Percentiles rank a stretch among this genome's conserved stretches.
Evolutionary conservation across 1,139 yeast species (phyloP).

Genomic region (Nakaseomyces glabratus): DNA sequence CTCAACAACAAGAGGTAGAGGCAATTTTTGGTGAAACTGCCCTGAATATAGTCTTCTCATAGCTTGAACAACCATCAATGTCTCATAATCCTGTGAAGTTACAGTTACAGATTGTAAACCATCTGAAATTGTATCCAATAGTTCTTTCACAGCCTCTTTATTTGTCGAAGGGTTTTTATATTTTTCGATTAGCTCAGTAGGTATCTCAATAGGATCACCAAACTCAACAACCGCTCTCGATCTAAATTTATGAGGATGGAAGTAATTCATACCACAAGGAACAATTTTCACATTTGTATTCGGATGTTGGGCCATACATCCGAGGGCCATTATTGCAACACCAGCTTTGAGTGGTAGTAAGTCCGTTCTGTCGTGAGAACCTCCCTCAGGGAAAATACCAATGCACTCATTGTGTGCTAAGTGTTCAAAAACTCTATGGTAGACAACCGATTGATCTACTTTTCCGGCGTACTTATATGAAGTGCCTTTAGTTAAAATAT

Average conservation of each 20-base stretch:
- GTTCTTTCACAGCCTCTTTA: slow-evolving; percentile 61
- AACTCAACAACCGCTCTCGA: slow-evolving; percentile 92
- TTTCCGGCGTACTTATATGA: slow-evolving; percentile 66
- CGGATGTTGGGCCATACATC: slow-evolving; percentile 71
- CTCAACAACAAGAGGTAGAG: slow-evolving; percentile 77
- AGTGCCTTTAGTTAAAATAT: slow-evolving; percentile 45
- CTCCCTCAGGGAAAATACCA: slow-evolving; percentile 98
- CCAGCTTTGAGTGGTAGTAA: slow-evolving; percentile 90
- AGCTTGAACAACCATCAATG: slow-evolving; percentile 86
- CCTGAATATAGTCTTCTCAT: slow-evolving; percentile 85
- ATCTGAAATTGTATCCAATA: slow-evolving; percentile 61
- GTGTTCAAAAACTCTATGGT: slow-evolving; percentile 73
- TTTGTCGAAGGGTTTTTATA: slow-evolving; percentile 59
- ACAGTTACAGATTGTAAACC: slow-evolving; percentile 85
- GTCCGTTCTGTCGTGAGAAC: slow-evolving; percentile 91
- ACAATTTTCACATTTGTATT: slow-evolving; percentile 72
- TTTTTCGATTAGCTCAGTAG: slow-evolving; percentile 51
- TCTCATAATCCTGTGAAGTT: slow-evolving; percentile 85
- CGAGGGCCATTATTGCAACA: slow-evolving; percentile 95
- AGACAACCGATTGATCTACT: slow-evolving; percentile 78
- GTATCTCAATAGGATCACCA: slow-evolving; percentile 77
- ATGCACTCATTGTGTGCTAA: slow-evolving; percentile 70
- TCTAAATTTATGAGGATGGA: slow-evolving; percentile 90
- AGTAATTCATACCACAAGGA: slow-evolving; percentile 96
- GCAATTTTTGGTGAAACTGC: slow-evolving; percentile 55